phyloP scores from a whole-genome alignment of 1,139 yeast genomes.

The Pichia sp. region DNA sequence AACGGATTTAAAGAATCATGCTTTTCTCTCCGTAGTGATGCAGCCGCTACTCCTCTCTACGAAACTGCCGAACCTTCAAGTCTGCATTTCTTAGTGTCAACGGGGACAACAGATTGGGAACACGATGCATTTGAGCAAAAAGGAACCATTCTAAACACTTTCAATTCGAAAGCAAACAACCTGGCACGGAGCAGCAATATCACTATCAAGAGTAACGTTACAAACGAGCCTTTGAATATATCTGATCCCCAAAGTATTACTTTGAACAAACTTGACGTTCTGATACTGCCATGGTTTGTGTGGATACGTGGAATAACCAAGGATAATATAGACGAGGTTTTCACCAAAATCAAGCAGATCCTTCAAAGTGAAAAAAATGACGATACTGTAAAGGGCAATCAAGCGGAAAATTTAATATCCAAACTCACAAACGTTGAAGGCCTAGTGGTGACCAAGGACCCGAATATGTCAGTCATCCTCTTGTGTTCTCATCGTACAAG shows the following conservation, averaged over 20 bases:
- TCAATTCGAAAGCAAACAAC: conserved; percentile 1
- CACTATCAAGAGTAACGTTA: conserved; percentile 28
- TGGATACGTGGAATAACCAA: conserved; percentile 54
- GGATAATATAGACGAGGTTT: conserved; percentile 42
- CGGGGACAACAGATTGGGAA: conserved; percentile 82
- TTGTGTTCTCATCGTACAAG: conserved; percentile 87
- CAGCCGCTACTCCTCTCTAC: conserved; percentile 47
- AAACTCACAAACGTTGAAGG: conserved; percentile 19
- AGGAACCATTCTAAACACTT: conserved; percentile 41
- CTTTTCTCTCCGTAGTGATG: conserved; percentile 48
- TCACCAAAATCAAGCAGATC: conserved; percentile 44
- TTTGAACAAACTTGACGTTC: conserved; percentile 47
- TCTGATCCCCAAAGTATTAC: conserved; percentile 15
- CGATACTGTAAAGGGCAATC: conserved; percentile 8
- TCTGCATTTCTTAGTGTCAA: conserved; percentile 71
- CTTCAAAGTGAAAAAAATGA: conserved; percentile 26
- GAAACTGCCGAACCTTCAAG: conserved; percentile 66
- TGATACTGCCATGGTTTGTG: conserved; percentile 76
- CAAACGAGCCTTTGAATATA: conserved; percentile 15
- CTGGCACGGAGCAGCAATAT: conserved; percentile 36
- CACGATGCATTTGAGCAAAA: conserved; percentile 58
- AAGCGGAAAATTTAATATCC: conserved; percentile 15
- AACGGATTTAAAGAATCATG: conserved; percentile 50
- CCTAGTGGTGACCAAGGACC: conserved; percentile 36
- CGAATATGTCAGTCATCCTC: conserved; percentile 55